Percentiles rank a stretch among this genome's conserved stretches.
phyloP scores from a whole-genome alignment of 331 rosid genomes.

The Rosa hybrid region DNA sequence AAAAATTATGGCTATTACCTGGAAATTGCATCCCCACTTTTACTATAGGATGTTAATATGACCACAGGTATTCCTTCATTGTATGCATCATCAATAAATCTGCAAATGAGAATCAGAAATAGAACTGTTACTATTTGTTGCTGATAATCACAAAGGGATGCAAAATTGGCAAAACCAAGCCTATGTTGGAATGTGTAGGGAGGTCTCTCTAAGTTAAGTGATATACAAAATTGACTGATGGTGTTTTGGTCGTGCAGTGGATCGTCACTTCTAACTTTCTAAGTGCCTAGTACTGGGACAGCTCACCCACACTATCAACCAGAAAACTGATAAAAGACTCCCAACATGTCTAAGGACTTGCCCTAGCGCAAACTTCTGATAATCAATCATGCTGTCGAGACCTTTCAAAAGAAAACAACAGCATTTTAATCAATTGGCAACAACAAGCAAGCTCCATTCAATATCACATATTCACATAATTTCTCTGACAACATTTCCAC shows the following conservation, averaged over 20 bases:
- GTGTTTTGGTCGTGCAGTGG: not conserved
- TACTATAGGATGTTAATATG: conserved; percentile 71
- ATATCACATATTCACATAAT: not conserved
- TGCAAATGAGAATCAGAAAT: conserved; percentile 41
- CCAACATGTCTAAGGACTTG: not conserved
- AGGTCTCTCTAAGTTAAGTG: not conserved
- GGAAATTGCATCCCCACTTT: conserved; percentile 59
- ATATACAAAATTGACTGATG: not conserved
- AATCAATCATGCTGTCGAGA: not conserved
- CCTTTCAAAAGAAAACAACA: no score
- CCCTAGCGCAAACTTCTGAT: not conserved
- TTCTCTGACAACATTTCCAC: not conserved
- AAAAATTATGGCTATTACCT: conserved; percentile 39
- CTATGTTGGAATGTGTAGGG: not conserved
- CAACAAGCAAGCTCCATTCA: not conserved
- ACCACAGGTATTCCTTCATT: conserved; percentile 66
- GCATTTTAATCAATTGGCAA: not conserved
- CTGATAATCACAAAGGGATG: not conserved
- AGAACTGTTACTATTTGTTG: not conserved
- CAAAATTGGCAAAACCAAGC: not conserved
- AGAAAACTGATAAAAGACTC: not conserved
- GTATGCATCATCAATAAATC: conserved; percentile 81
- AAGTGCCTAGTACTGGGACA: not conserved
- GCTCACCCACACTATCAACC: not conserved
- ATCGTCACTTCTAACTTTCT: not conserved